phyloP scores from a whole-genome alignment of 1,284 basidiomycete genomes.

The Baeospora myosura region DNA sequence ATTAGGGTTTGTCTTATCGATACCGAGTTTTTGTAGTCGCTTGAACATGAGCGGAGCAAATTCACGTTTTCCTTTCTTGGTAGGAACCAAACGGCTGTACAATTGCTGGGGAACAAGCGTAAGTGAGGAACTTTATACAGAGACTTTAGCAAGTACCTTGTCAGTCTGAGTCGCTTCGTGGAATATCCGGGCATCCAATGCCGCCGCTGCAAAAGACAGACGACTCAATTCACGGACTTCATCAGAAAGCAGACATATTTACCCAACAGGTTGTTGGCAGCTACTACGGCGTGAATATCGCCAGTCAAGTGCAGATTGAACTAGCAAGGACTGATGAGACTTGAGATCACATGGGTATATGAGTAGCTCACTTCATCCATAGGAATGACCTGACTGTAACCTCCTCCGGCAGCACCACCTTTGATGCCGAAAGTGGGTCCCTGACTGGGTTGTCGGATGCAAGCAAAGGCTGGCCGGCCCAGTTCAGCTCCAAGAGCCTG shows the following conservation, averaged over 20 bases:
- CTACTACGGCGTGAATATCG: constrained; percentile 96
- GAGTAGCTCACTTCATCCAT: constrained; percentile 82
- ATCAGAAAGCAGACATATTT: constrained; percentile 12
- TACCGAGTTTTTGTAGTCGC: constrained; percentile 91
- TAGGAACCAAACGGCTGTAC: constrained; percentile 87
- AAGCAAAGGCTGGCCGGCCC: constrained; percentile 89
- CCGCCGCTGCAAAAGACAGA: constrained; percentile 60
- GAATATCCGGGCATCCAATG: constrained; percentile 96
- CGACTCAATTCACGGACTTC: constrained; percentile 9
- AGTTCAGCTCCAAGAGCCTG: constrained; percentile 96
- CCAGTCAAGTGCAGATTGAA: constrained; percentile 96
- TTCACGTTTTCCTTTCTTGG: constrained; percentile 90
- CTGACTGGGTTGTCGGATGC: constrained; percentile 98
- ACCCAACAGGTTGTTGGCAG: constrained; percentile 95
- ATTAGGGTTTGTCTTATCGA: constrained; percentile 90
- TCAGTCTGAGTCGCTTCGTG: constrained; percentile 95
- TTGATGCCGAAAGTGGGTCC: constrained; percentile 99
- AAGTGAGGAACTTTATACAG: background rate
- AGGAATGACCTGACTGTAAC: constrained; percentile 98
- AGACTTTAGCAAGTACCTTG: constrained; percentile 44
- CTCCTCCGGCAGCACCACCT: constrained; percentile 96
- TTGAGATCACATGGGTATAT: background rate
- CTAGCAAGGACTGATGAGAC: constrained; percentile 28
- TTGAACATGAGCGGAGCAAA: constrained; percentile 97
- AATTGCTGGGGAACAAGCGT: constrained; percentile 44